A percentile compares a stretch with the other conserved stretches of the same genome.
phyloP scores from a whole-genome alignment of 2,329 filamentous ascomycete genomes.

The Aspergillus aculeatus region DNA sequence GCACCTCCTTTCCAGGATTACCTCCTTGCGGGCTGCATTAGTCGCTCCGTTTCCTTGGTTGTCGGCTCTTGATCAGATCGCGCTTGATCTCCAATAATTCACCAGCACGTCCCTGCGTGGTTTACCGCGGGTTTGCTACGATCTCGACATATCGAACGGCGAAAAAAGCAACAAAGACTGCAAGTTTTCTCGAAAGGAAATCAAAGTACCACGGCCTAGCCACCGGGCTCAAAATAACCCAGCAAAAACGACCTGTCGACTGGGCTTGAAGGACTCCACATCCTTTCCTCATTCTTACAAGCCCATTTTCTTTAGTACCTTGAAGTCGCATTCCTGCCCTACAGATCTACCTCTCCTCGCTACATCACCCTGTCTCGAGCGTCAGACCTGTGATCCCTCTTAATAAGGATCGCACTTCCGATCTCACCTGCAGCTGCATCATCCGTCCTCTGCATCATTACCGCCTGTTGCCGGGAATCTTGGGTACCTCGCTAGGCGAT shows the following conservation, averaged over 20 bases:
- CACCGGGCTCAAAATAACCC: conserved; percentile 11
- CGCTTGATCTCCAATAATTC: conserved; percentile 13
- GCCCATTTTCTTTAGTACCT: conserved; percentile 19
- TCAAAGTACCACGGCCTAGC: conserved; percentile 3
- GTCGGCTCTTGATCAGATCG: conserved; percentile 20
- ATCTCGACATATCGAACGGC: conserved; percentile 9
- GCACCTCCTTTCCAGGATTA: conserved; percentile 32
- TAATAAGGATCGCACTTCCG: conserved; percentile 38
- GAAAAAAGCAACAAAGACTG: conserved; percentile 9
- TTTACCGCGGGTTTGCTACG: conserved; percentile 8
- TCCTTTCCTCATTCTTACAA: conserved; percentile 21
- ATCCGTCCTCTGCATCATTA: conserved; percentile 24
- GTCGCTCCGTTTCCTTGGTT: conserved; percentile 22
- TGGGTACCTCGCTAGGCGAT: conserved; percentile 22
- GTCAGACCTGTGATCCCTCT: conserved; percentile 25
- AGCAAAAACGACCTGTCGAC: conserved; percentile 21
- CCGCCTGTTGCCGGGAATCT: conserved; percentile 27
- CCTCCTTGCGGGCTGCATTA: conserved; percentile 36
- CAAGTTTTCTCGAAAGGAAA: conserved; percentile 1
- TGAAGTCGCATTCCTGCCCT: conserved; percentile 30
- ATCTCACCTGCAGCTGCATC: conserved; percentile 37
- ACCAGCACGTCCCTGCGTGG: conserved; percentile 16
- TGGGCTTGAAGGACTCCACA: conserved; percentile 15
- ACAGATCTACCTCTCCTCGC: conserved; percentile 22
- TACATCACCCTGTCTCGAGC: conserved; percentile 22